Conservation (phyloP, 768 basidiomycete genomes). For the Mycena pura region DNA sequence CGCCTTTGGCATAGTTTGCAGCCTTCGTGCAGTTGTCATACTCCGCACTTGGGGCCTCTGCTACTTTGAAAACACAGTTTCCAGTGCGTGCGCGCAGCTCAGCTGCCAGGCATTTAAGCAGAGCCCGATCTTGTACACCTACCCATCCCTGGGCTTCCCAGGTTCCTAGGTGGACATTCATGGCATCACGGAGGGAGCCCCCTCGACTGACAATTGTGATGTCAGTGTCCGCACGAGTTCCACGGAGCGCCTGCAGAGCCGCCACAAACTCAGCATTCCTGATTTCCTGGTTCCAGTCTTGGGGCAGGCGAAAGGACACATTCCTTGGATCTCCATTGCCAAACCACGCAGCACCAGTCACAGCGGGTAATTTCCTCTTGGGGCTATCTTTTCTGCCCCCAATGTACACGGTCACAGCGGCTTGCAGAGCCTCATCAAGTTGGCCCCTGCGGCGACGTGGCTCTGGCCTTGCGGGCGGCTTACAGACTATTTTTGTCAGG, state of each 20-base stretch:
- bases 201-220: background rate
- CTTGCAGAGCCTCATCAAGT: no score
- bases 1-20: no score
- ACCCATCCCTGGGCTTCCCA: background rate
- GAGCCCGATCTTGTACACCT: no score
- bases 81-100: no score
- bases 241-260: background rate
- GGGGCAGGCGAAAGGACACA: background rate
- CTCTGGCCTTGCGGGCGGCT: no score
- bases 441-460: no score
- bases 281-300: background rate
- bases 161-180: background rate
- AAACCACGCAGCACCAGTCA: background rate
- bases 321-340: background rate
- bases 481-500: no score
- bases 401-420: background rate
- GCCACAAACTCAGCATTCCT: background rate
- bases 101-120: background rate
- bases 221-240: background rate
- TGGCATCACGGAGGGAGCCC: background rate
- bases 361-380: no score
- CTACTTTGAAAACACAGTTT: no score
- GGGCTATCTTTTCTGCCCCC: background rate
- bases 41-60: no score
- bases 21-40: no score